Conservation (phyloP, 805 yeast genomes). For the Wickerhamomyces kurtzmanii region DNA sequence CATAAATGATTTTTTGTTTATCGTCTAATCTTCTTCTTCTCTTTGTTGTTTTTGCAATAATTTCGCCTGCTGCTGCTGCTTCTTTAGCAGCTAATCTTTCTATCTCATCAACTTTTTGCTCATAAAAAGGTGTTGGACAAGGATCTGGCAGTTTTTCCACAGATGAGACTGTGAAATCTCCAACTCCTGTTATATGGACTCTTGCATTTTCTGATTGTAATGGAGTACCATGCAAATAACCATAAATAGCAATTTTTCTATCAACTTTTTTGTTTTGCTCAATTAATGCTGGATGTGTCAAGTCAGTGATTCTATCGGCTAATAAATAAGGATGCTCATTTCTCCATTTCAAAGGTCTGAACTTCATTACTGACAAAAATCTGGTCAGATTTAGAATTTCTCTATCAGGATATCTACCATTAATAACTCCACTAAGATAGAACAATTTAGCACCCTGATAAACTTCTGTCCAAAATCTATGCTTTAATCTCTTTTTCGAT, state of each 20-base stretch:
- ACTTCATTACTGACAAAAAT: constrained; percentile 94
- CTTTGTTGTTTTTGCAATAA: constrained; percentile 51
- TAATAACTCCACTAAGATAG: constrained; percentile 88
- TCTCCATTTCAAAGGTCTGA: constrained; percentile 98
- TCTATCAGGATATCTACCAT: constrained; percentile 96
- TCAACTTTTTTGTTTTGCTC: constrained; percentile 77
- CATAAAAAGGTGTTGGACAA: constrained; percentile 93
- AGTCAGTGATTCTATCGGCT: constrained; percentile 85
- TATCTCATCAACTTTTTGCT: constrained; percentile 73
- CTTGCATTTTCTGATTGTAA: constrained; percentile 56
- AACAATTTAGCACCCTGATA: constrained; percentile 96
- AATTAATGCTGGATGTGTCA: constrained; percentile 83
- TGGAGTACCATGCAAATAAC: constrained; percentile 92
- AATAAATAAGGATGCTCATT: constrained; percentile 94
- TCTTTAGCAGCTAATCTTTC: constrained; percentile 66
- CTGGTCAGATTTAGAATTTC: constrained; percentile 87
- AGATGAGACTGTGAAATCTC: constrained; percentile 68
- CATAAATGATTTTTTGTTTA: constrained; percentile 87
- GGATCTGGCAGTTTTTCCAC: constrained; percentile 95
- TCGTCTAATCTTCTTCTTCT: constrained; percentile 91
- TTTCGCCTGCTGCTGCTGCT: constrained; percentile 53
- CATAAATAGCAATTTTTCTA: constrained; percentile 84
- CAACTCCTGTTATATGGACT: constrained; percentile 93
- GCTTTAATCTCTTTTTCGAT: constrained; percentile 83
- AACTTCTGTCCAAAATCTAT: constrained; percentile 98